Evolutionary conservation across 257 asterid genomes (phyloP), one percentile per base, ranked within the genome.

Genomic region (Hygrophila difformis): DNA sequence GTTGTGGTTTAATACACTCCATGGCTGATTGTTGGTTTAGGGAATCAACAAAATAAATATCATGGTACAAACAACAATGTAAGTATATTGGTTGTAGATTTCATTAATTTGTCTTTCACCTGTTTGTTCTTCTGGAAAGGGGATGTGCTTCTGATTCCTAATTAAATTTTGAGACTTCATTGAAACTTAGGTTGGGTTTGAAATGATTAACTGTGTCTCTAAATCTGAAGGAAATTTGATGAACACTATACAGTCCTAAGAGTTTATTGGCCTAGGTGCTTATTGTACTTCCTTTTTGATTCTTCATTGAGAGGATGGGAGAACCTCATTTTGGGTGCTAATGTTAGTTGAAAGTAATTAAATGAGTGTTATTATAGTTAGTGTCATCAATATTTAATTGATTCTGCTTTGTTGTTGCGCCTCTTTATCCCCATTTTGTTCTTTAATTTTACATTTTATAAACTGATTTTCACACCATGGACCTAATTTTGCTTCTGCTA

Each of bases 1-100:
- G 64, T 60, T 36, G 78, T 76, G 46, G 67, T 60, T 26, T 96
- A 91, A 69, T 91, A 74, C 69, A 91, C 99, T 42, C 96, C 96
- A 1, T 91, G 96, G 99, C 71, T 91, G 49, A 74, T 91, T 72
- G 96, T 76, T n/a, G 99, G 96, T 15, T 77, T 91, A 60, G 99
- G 99, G n/a, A 86, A 91, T 59, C 99, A 95, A 0, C 96, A 95
- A 26, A 80, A 74, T 74, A 86, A 79, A 64, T 91, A 82, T 63
- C 81, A 86, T n/a, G 99, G 96, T 44, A 86, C 99, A 3, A 93
- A 95, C 12, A 96, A 91, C 73, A 91, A 86, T 69, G 98, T 86
- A 85, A 12, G 12, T 33, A 33, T 12, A 5, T 33, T 5, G 37
- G 6, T 12, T 3, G 37, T 2, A 12, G 10, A 2, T n/a, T 33